phyloP scores from a whole-genome alignment of 371 early-diverging fungal genomes.

The Parasitella parasitica region DNA sequence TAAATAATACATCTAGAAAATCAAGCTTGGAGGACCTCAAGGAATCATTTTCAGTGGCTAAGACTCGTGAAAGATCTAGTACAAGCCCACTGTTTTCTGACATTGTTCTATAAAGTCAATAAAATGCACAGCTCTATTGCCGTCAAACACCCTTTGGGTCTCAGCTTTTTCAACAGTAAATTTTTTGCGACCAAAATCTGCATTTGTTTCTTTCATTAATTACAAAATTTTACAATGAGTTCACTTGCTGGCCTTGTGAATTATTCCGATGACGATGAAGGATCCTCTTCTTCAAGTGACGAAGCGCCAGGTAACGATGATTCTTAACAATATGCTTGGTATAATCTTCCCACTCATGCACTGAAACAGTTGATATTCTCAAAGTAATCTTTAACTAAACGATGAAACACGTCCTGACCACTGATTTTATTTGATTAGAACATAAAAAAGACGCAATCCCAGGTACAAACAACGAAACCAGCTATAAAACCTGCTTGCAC shows the following conservation, averaged over 20 bases:
- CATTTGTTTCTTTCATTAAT: neutral
- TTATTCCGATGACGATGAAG: slow-evolving; percentile 40
- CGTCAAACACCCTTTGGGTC: too few species aligned
- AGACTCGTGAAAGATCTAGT: slow-evolving; percentile 14
- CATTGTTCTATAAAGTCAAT: neutral
- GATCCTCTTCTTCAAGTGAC: slow-evolving; percentile 22
- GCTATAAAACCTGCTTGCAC: neutral
- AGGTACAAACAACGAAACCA: neutral
- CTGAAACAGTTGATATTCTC: neutral
- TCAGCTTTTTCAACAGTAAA: too few species aligned
- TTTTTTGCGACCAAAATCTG: too few species aligned
- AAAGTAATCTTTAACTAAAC: neutral
- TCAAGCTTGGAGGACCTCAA: slow-evolving; percentile 2
- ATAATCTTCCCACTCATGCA: neutral
- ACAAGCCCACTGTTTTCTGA: slow-evolving; percentile 14
- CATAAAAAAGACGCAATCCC: neutral
- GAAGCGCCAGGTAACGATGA: slow-evolving; percentile 15
- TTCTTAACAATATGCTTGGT: neutral
- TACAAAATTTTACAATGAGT: slow-evolving; percentile 8
- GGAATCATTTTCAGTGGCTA: neutral
- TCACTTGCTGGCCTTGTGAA: slow-evolving; percentile 32
- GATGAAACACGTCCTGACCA: neutral
- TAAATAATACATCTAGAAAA: neutral
- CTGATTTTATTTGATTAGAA: neutral
- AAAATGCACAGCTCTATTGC: too few species aligned